Evolutionary conservation across 2,329 filamentous ascomycete species (phyloP).

Genomic region (Penicillium sp.): DNA sequence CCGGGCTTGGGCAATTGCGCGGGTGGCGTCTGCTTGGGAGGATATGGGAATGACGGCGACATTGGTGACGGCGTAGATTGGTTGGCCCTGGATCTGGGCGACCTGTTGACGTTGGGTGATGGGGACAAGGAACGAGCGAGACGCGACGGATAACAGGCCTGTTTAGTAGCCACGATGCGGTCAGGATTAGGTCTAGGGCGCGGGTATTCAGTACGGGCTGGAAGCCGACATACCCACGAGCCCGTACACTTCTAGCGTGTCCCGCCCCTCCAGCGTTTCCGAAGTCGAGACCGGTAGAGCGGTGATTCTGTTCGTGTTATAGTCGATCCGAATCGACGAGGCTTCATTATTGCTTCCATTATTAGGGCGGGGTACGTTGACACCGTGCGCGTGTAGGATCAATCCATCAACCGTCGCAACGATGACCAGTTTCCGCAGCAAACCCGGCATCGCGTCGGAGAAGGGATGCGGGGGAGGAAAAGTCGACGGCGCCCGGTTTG

Average conservation of each 20-base stretch:
- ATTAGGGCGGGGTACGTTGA: slow-evolving; percentile 45
- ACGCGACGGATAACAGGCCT: slow-evolving; percentile 86
- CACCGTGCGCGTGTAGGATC: slow-evolving; percentile 72
- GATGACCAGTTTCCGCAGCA: slow-evolving; percentile 79
- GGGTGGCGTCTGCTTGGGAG: slow-evolving; percentile 73
- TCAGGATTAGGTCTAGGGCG: slow-evolving; percentile 4
- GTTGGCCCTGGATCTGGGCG: slow-evolving; percentile 78
- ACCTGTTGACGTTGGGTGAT: slow-evolving; percentile 88
- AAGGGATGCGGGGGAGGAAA: slow-evolving; percentile 3
- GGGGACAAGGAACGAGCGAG: slow-evolving; percentile 79
- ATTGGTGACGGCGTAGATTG: slow-evolving; percentile 85
- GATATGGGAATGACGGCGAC: slow-evolving; percentile 88
- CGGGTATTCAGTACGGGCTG: neutral
- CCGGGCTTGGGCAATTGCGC: slow-evolving; percentile 69
- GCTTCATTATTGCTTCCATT: slow-evolving; percentile 56
- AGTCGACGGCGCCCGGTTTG: neutral
- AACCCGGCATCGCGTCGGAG: slow-evolving; percentile 66
- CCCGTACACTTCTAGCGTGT: slow-evolving; percentile 54
- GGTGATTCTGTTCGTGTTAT: slow-evolving; percentile 62
- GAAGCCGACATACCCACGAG: slow-evolving; percentile 58
- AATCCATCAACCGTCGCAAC: slow-evolving; percentile 83
- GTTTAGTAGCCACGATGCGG: neutral
- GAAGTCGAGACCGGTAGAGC: slow-evolving; percentile 44
- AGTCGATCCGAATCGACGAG: slow-evolving; percentile 70
- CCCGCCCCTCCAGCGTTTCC: slow-evolving; percentile 32